These are phyloP conservation scores for Fusarium fujikuroi DNA, from an alignment of 2,329 filamentous ascomycete genomes.

Conservation along the genomic window DNA sequence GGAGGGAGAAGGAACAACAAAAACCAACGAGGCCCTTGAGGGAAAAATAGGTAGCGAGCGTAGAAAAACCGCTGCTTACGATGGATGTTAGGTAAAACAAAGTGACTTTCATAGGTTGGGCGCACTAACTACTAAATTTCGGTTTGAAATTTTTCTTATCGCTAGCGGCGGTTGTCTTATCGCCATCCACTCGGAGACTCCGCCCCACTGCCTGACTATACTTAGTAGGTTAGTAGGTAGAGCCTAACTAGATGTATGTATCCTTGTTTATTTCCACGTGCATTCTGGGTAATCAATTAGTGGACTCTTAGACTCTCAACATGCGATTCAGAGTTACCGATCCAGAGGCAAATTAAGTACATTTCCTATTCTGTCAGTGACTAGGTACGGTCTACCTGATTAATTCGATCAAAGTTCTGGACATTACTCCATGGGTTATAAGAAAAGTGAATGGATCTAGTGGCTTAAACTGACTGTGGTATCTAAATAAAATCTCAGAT, in stretches of 20 bases:
- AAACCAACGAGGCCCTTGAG: conserved; percentile 44
- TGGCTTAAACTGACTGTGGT: conserved; percentile 15
- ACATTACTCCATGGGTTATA: not conserved
- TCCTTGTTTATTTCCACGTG: conserved; percentile 40
- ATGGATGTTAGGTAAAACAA: conserved; percentile 30
- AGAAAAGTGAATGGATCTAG: not conserved
- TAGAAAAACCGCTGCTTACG: conserved; percentile 39
- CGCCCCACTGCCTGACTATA: not conserved
- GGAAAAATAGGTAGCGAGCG: conserved; percentile 28
- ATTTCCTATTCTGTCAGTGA: not conserved
- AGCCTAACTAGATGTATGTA: not conserved
- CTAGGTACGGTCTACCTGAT: too few species aligned
- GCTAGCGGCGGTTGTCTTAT: conserved; percentile 19
- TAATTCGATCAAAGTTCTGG: not conserved
- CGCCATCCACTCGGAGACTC: conserved; percentile 26
- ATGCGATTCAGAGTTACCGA: not conserved
- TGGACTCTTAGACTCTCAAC: conserved; percentile 15
- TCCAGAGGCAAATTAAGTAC: not conserved
- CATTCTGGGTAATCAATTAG: conserved; percentile 25
- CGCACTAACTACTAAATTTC: conserved; percentile 21
- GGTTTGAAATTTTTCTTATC: conserved; percentile 37
- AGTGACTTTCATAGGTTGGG: conserved; percentile 32
- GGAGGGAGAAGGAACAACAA: conserved; percentile 18
- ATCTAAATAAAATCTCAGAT: conserved; percentile 23
- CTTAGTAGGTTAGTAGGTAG: too few species aligned